These are phyloP conservation scores for Leptodontidium sp. DNA, from an alignment of 2,329 filamentous ascomycete species.

Conservation along the genomic window DNA sequence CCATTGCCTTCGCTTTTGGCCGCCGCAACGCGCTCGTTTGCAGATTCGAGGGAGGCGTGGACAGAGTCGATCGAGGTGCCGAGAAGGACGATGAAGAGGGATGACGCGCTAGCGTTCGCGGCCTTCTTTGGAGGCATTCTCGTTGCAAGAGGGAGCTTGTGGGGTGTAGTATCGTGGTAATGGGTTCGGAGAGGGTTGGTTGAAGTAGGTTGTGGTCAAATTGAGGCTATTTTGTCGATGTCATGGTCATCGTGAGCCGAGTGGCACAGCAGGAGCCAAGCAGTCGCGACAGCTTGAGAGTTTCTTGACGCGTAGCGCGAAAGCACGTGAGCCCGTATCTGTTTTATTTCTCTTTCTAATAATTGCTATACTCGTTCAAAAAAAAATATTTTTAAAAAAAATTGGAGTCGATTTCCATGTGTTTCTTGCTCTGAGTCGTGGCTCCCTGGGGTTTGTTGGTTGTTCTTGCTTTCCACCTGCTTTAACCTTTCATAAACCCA, in stretches of 20 bases:
- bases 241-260: slow-evolving; percentile 7
- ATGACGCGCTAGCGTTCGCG: slow-evolving; percentile 2
- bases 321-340: background rate
- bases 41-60: slow-evolving; percentile 32
- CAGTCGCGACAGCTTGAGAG: background rate
- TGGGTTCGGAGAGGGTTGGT: background rate
- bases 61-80: slow-evolving; percentile 27
- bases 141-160: background rate
- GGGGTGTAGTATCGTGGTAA: background rate
- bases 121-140: slow-evolving; percentile 37
- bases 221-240: background rate
- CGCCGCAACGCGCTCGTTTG: slow-evolving; percentile 26
- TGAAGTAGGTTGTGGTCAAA: background rate
- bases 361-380: background rate
- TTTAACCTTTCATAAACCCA: too few relatives aligned
- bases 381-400: too few relatives aligned
- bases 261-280: slow-evolving; percentile 5
- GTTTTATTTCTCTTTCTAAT: background rate
- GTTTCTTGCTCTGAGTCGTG: too few relatives aligned
- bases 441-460: too few relatives aligned
- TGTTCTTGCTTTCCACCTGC: too few relatives aligned
- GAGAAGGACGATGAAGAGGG: slow-evolving; percentile 29
- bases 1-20: slow-evolving; percentile 20
- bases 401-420: too few relatives aligned
- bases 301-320: background rate